These are phyloP conservation scores for Ophiostoma sp. DNA, from an alignment of 2,329 filamentous ascomycete genomes.

Conservation along the genomic window DNA sequence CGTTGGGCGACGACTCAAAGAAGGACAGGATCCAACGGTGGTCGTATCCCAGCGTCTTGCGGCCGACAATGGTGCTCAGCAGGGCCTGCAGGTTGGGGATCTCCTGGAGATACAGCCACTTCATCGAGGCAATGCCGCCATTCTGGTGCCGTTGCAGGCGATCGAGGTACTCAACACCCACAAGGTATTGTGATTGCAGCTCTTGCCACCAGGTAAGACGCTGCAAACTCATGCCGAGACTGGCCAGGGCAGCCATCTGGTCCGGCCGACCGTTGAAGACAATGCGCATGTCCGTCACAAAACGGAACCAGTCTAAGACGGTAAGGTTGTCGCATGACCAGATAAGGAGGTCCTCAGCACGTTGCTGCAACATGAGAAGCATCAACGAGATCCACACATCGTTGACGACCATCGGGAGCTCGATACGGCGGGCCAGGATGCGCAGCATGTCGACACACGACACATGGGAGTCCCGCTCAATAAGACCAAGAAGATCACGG, in stretches of 20 bases:
- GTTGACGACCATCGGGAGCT: slow-evolving; percentile 25
- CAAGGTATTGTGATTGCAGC: slow-evolving; percentile 7
- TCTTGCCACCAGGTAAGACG: slow-evolving; percentile 23
- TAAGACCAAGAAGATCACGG: slow-evolving; percentile 26
- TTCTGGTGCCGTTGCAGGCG: slow-evolving; percentile 10
- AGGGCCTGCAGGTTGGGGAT: slow-evolving; percentile 20
- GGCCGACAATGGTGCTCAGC: slow-evolving; percentile 26
- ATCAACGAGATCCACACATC: slow-evolving; percentile 31
- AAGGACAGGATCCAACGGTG: slow-evolving; percentile 27
- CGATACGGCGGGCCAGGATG: slow-evolving; percentile 29
- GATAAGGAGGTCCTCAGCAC: slow-evolving; percentile 23
- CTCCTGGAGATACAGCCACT: slow-evolving; percentile 28
- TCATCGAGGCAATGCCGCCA: slow-evolving; percentile 11
- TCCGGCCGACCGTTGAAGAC: slow-evolving; percentile 22
- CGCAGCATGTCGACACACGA: slow-evolving; percentile 30
- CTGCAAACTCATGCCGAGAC: slow-evolving; percentile 26
- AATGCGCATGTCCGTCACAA: slow-evolving; percentile 27
- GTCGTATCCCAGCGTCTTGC: slow-evolving; percentile 22
- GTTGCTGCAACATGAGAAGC: slow-evolving; percentile 26
- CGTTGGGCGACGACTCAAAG: slow-evolving; percentile 22
- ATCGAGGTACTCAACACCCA: slow-evolving; percentile 22
- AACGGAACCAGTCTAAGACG: slow-evolving; percentile 28
- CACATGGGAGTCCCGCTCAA: slow-evolving; percentile 27
- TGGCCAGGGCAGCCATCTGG: slow-evolving; percentile 3
- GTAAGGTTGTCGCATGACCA: slow-evolving; percentile 31